Percentiles rank a stretch among this genome's conserved stretches.
These are phyloP conservation scores for Byssoonygena ceratinophila DNA, from an alignment of 2,329 filamentous ascomycete genomes.

Conservation along the genomic window DNA sequence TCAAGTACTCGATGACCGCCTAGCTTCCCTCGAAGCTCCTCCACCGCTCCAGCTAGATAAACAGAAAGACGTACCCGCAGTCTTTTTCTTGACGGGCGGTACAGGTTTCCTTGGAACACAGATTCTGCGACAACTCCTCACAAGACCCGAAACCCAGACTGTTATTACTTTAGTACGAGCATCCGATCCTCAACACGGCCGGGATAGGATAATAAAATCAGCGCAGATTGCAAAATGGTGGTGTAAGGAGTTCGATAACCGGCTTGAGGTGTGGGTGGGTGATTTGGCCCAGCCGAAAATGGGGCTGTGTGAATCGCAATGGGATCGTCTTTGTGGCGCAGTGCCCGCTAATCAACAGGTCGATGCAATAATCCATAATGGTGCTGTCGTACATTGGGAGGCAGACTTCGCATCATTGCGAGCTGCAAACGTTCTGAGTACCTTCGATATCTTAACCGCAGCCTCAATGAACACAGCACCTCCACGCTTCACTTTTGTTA, in stretches of 20 bases:
- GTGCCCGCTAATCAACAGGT: constrained; percentile 12
- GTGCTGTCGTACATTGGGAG: constrained; percentile 28
- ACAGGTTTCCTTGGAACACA: constrained; percentile 32
- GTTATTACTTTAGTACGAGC: not conserved
- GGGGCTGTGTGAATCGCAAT: constrained; percentile 30
- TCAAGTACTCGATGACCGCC: not conserved
- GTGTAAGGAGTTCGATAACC: not conserved
- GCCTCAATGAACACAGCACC: not conserved
- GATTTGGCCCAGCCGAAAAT: constrained; percentile 29
- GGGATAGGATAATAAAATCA: not conserved
- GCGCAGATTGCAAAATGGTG: constrained; percentile 20
- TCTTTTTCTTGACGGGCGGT: constrained; percentile 21
- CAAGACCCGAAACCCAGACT: constrained; percentile 17
- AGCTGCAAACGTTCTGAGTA: not conserved
- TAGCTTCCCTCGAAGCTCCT: not conserved
- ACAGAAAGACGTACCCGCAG: not conserved
- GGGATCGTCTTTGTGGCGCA: constrained; percentile 20
- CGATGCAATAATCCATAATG: constrained; percentile 46
- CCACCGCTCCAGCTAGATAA: not conserved
- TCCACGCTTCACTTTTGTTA: not conserved
- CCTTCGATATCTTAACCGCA: not conserved
- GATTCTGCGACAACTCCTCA: constrained; percentile 31
- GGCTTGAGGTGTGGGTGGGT: constrained; percentile 27
- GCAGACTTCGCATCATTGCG: not conserved
- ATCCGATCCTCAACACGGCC: not conserved